Base-by-base conservation (phyloP, 106 monocot genomes). In the Dendrobium chrysotoxum region DNA sequence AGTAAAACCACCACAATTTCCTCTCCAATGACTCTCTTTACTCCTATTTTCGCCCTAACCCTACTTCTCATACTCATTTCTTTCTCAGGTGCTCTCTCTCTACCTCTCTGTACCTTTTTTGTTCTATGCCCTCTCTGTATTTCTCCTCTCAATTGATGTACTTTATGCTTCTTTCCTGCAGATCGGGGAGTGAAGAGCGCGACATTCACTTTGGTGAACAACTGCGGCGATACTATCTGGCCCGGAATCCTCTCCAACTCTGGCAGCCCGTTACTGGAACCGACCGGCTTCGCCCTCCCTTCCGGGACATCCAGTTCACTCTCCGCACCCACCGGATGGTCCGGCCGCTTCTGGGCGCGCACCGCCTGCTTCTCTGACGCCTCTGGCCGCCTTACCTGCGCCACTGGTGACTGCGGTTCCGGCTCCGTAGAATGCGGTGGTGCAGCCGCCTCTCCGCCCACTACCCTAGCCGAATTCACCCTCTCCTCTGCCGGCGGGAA, bases 351-450 rank as follows among this genome's bases (percentile, higher is more conserved):
- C 83, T 95, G 90, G 95, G 93, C 84, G 3, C 90, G 89, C 26
- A 95, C 90, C 18, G 80, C 82, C 7, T 93, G 95, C 87, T 71
- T 10, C 61, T 84, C 81, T 77, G 90, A 91, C 81, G 11, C 54
- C 31, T n/a, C 81, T 55, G 84, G 88, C 41, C 65, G 47, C 25
- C 86, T 85, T 8, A 76, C 84, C 47, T 95, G 95, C 86, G 66
- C 83, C 28, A 91, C 95, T 7, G 92, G 89, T 1, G 95, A 95
- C 87, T 95, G 95, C 80, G 92, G 90, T 21, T 85, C 90, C 12
- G 88, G 87, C 7, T 4, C 76, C 75, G 42, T 91, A 13, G 85
- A 86, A 54, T 92, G 92, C 89, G 78, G 78, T 45, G 95, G 95
- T 0, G 80, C 87, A 0, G 90, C 92, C 26, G 92, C 90, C 1